These are phyloP conservation scores for Theobroma cacao DNA, from an alignment of 345 rosid genomes.

Conservation along the genomic window DNA sequence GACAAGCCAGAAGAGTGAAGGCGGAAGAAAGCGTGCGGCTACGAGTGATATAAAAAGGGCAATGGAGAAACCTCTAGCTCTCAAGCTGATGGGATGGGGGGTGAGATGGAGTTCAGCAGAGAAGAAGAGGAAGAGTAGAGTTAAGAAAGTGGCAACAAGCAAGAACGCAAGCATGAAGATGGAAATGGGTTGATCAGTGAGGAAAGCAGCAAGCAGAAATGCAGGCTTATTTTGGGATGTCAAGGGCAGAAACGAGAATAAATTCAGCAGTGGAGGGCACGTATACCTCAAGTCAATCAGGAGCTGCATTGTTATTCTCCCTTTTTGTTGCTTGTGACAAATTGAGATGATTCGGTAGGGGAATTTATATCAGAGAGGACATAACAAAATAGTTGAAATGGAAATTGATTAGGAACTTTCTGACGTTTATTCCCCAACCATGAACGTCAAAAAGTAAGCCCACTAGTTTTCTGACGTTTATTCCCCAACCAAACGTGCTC, in stretches of 20 bases:
- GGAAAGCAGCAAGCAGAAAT: not conserved
- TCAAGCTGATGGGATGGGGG: not conserved
- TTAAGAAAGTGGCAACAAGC: not conserved
- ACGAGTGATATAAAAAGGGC: not conserved
- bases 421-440: no score
- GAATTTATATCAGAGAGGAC: no score
- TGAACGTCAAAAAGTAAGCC: no score
- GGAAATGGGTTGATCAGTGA: not conserved
- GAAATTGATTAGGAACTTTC: no score
- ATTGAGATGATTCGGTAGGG: no score
- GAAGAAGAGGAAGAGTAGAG: not conserved
- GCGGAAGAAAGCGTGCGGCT: not conserved
- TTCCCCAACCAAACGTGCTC: no score
- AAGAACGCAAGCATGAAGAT: not conserved
- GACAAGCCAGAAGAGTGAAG: not conserved
- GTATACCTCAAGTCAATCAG: not conserved
- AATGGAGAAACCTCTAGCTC: not conserved
- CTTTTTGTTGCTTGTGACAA: no score
- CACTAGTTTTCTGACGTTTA: no score
- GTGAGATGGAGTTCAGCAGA: not conserved
- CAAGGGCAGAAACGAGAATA: not conserved
- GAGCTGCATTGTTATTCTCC: no score
- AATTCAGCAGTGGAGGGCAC: not conserved
- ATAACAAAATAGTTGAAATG: no score
- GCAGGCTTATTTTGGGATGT: not conserved